Percentiles rank a stretch among this genome's conserved stretches.
Evolutionary conservation across 2,329 filamentous ascomycete genomes (phyloP).

Genomic region (Trichophyton simii): DNA sequence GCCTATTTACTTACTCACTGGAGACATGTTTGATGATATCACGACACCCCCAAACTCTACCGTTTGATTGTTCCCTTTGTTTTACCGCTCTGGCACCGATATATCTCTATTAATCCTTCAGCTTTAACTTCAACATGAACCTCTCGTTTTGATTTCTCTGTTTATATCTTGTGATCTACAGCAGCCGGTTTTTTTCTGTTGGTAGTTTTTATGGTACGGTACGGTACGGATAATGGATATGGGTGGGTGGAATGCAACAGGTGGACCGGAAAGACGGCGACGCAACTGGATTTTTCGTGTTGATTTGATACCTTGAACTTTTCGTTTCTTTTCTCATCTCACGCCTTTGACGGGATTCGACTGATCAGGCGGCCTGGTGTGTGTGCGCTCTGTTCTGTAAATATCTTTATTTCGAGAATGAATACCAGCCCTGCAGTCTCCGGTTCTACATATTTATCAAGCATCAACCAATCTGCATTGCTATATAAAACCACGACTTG

Average conservation of each 20-base stretch:
- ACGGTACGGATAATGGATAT: neutral
- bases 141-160: neutral
- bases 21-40: slow-evolving; percentile 3
- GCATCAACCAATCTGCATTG: too few species aligned
- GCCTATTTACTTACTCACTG: neutral
- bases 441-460: too few species aligned
- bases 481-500: too few species aligned
- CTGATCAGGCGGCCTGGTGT: too few species aligned
- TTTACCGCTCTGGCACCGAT: too few species aligned
- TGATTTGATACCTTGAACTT: neutral
- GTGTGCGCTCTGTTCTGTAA: too few species aligned
- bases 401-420: too few species aligned
- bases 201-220: neutral
- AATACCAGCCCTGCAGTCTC: too few species aligned
- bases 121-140: neutral
- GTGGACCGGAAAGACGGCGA: neutral
- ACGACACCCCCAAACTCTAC: neutral
- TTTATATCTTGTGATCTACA: neutral
- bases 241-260: too few species aligned
- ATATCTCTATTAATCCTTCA: too few species aligned
- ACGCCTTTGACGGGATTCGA: neutral
- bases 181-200: neutral
- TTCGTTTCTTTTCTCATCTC: neutral
- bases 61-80: neutral
- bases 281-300: too few species aligned